Evolutionary conservation across 495 filamentous ascomycete genomes (phyloP).

Genomic region (Tuber indicum): DNA sequence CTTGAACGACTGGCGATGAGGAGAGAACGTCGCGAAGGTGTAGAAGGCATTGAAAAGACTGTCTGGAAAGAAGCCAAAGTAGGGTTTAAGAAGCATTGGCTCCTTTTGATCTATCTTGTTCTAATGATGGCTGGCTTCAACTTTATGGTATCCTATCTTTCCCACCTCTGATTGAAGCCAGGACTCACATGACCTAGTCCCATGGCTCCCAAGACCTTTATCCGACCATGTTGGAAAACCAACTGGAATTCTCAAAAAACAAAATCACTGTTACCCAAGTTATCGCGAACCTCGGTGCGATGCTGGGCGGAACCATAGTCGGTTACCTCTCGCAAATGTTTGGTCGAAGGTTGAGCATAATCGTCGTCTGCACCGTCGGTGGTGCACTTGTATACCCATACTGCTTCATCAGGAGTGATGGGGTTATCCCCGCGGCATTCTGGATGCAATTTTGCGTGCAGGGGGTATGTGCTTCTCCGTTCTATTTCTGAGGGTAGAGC

Average conservation of each 20-base stretch:
- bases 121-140: constrained; percentile 56
- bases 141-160: constrained; percentile 38
- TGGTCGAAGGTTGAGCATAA: constrained; percentile 61
- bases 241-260: constrained; percentile 65
- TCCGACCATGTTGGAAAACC: constrained; percentile 71
- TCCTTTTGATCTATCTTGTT: constrained; percentile 60
- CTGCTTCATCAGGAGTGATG: constrained; percentile 48
- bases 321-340: constrained; percentile 67
- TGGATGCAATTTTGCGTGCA: constrained; percentile 75
- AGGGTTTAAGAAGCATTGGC: constrained; percentile 54
- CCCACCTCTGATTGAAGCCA: no score
- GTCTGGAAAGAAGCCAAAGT: constrained; percentile 43
- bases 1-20: constrained; percentile 54
- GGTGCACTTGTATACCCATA: constrained; percentile 46
- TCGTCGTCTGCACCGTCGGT: constrained; percentile 54
- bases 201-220: constrained; percentile 91
- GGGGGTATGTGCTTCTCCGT: constrained; percentile 46
- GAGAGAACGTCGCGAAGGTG: constrained; percentile 27
- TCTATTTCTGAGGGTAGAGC: not conserved
- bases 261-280: constrained; percentile 64
- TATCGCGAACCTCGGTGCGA: constrained; percentile 64
- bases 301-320: constrained; percentile 59
- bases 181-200: constrained; percentile 46
- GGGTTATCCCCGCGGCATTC: constrained; percentile 61
- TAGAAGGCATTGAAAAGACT: constrained; percentile 50